A percentile compares a stretch with the other conserved stretches of the same genome.
phyloP scores from a whole-genome alignment of 805 yeast species.

The Starmerella roubikii region DNA sequence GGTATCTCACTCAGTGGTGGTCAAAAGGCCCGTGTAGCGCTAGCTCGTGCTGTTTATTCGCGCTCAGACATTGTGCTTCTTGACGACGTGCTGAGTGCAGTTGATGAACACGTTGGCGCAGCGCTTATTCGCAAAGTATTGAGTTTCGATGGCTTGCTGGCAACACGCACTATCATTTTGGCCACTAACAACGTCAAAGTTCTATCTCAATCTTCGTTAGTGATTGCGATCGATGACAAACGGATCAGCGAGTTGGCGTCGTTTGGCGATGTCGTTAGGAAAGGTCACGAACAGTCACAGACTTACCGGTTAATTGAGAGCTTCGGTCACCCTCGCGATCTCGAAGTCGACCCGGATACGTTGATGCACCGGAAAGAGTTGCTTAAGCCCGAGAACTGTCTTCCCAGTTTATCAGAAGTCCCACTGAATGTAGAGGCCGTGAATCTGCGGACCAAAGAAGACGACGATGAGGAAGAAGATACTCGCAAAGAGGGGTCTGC shows the following conservation, averaged over 20 bases:
- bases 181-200: slow-evolving; percentile 84
- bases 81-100: slow-evolving; percentile 76
- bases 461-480: slow-evolving; percentile 24
- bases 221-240: slow-evolving; percentile 49
- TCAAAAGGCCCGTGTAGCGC: slow-evolving; percentile 64
- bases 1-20: slow-evolving; percentile 79
- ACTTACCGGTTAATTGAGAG: slow-evolving; percentile 22
- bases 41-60: slow-evolving; percentile 70
- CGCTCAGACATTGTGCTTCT: slow-evolving; percentile 48
- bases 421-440: slow-evolving; percentile 6
- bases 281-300: slow-evolving; percentile 4
- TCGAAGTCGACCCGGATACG: slow-evolving; percentile 56
- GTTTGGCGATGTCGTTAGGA: not conserved
- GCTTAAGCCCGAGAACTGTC: not conserved
- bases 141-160: slow-evolving; percentile 64
- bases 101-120: slow-evolving; percentile 69
- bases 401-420: not conserved
- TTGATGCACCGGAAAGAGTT: slow-evolving; percentile 33
- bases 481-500: slow-evolving; percentile 12
- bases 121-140: slow-evolving; percentile 62
- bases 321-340: slow-evolving; percentile 56
- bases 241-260: slow-evolving; percentile 22
- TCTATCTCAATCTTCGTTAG: slow-evolving; percentile 56
- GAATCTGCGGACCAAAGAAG: slow-evolving; percentile 17
- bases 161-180: slow-evolving; percentile 56